A percentile compares a stretch with the other conserved stretches of the same genome.
Evolutionary conservation across 228 moss, liverwort and hornwort genomes (phyloP).

Genomic region (Sphagnum fallax): DNA sequence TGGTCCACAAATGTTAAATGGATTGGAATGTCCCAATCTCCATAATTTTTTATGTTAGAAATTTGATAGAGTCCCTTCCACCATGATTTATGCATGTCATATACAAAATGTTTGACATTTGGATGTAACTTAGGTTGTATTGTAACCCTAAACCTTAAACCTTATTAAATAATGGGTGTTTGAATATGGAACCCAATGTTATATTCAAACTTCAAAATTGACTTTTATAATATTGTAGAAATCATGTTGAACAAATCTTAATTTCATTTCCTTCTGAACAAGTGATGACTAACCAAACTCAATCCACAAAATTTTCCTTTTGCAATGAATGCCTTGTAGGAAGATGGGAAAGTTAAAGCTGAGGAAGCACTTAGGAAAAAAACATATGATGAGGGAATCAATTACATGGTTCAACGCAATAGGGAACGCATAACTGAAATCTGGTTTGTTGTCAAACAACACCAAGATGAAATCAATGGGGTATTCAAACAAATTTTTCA

Average conservation of each 20-base stretch:
- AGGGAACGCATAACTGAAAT: slow-evolving; percentile 60
- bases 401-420: slow-evolving; percentile 45
- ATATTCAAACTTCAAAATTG: too few species aligned
- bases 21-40: too few species aligned
- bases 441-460: slow-evolving; percentile 41
- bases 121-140: background rate
- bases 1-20: too few species aligned
- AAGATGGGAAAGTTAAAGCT: slow-evolving; percentile 56
- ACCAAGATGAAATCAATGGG: slow-evolving; percentile 33
- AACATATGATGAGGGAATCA: slow-evolving; percentile 34
- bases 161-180: too few species aligned
- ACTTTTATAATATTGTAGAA: too few species aligned
- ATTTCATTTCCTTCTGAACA: too few species aligned
- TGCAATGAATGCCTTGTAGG: slow-evolving; percentile 14
- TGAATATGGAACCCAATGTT: too few species aligned
- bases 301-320: background rate
- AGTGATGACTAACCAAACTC: background rate
- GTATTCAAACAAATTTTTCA: slow-evolving; percentile 33
- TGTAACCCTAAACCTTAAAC: too few species aligned
- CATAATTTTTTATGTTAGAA: too few species aligned
- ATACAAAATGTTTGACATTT: background rate
- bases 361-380: slow-evolving; percentile 44
- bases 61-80: background rate
- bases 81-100: background rate
- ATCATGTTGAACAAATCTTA: too few species aligned